Base-by-base conservation (phyloP, 2,329 filamentous ascomycete species). In the Diaporthe sp. region DNA sequence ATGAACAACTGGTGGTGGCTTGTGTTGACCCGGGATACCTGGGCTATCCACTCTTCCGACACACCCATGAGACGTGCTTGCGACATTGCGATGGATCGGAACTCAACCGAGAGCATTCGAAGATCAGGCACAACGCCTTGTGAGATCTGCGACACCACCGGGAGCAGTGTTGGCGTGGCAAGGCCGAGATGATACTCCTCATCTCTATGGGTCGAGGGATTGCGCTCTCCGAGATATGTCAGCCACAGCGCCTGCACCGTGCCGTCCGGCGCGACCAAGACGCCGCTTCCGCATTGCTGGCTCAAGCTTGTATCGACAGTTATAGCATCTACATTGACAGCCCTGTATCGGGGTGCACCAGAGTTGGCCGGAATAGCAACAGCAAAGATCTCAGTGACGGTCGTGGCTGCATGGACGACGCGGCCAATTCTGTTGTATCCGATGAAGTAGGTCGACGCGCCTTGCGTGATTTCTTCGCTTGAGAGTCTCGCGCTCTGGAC, bases 21-120 rank as follows among this genome's bases (percentile, higher is more conserved):
- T 53, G 95, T 94, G 83, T 99, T 98, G 77, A 95, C 95, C 78
- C 92, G 88, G 72, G 97, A 76, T 6, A 77, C 96, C 84, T 95
- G 94, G 79, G 94, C 90, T 80, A 99, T 98, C 97, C 96, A 98
- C 77, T 97, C 93, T 80, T 98, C 96, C 0, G 94, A 95, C 1
- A 98, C 95, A 13, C 97, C 97, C 96, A 99, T 98, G 79, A 98
- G 95, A 51, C 96, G 94, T 22, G 95, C 96, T 85, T 99, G 97
- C 53, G 94, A 94, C 96, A 99, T 98, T 81, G 98, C 95, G 42
- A 99, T 95, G 15, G 97, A 94, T 75, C 97, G 94, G 81, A 97
- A 96, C 84, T 99, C 97, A 80, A 98, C 95, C 72, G 97, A 97
- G 59, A 99, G 87, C 83, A 99, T 98, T 22, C 96, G 92, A 46